Evolutionary conservation across 176 grass and related monocot species (phyloP), one percentile per base, ranked within the genome.

Genomic region (Areca catechu): DNA sequence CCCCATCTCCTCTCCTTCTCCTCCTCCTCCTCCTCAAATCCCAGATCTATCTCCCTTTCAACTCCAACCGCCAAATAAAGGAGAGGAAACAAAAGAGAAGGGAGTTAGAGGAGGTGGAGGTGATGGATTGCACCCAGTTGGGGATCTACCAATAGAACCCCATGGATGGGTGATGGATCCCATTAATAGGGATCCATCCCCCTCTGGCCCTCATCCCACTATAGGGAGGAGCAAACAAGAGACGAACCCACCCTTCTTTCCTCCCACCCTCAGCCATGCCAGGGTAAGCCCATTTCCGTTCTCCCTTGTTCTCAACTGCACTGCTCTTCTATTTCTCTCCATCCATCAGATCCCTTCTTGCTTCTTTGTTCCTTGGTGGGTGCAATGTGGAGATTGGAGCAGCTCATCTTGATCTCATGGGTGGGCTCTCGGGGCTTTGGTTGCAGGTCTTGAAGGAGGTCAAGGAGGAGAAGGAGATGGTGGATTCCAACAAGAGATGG

Each of bases 101-200:
- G 21, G 12, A 20, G 51, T 50, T 48, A 55, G 24, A 65, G 64
- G 43, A 62, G 77, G 68, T n/a, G 51, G 47, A 51, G 65, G 21
- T 61, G 64, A 54, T 58, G 77, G 68, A 57, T 71, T 86, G 87
- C 84, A 82, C 75, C 81, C 67, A 23, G 48, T 74, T 64, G 78
- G 37, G 71, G 74, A 88, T 82, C 80, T 81, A 48, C 19, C 14
- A 19, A 71, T 62, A 65, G 63, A 86, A 0, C 61, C 9, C 50
- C 76, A 60, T 5, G 57, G 72, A 62, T 30, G 60, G 48, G 48
- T 20, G 29, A 63, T 16, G 70, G 62, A 68, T 80, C 72, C 72
- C 70, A 48, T 7, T 71, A 89, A 80, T 53, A 10, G 22, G 15
- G 49, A 51, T 53, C 63, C 61, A 22, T 18, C 14, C 15, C 16